Conservation (phyloP, 2,329 filamentous ascomycete species). For the Colletotrichum euphorbiae region DNA sequence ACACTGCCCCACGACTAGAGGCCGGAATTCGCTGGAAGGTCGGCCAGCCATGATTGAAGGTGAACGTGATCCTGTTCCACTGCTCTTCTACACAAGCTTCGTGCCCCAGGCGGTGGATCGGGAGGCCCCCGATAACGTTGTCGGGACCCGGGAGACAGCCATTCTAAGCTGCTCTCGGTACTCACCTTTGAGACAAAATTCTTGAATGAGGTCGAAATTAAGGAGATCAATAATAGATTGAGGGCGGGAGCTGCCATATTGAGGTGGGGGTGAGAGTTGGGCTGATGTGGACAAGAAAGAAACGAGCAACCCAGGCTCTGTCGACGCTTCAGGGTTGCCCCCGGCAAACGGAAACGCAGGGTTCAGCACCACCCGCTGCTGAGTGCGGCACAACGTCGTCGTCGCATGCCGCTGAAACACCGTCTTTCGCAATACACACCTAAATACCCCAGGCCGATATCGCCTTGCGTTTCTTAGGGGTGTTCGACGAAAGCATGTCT, state of each 20-base stretch:
- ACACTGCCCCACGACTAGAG: neutral
- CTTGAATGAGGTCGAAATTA: slow-evolving; percentile 14
- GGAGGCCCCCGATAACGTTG: neutral
- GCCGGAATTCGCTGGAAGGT: neutral
- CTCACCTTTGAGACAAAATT: slow-evolving; percentile 12
- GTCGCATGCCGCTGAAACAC: slow-evolving; percentile 35
- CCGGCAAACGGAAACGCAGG: slow-evolving; percentile 20
- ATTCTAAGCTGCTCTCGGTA: slow-evolving; percentile 3
- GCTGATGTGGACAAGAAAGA: slow-evolving; percentile 14
- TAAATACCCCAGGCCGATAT: neutral
- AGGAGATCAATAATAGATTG: slow-evolving; percentile 19
- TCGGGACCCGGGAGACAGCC: neutral
- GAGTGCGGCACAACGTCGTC: slow-evolving; percentile 12
- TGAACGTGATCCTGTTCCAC: neutral
- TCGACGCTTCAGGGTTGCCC: slow-evolving; percentile 16
- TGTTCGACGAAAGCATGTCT: too few species aligned
- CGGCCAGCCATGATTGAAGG: neutral
- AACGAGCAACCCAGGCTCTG: too few species aligned
- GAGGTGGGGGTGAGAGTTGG: slow-evolving; percentile 1
- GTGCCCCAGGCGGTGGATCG: neutral
- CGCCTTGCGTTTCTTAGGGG: neutral
- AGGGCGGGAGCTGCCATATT: slow-evolving; percentile 31
- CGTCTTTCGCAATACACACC: slow-evolving; percentile 9
- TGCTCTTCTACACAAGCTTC: slow-evolving; percentile 18
- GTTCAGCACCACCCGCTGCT: slow-evolving; percentile 23